Evolutionary conservation across 2,329 filamentous ascomycete species (phyloP).

Genomic region (Penicillium verrucosum): DNA sequence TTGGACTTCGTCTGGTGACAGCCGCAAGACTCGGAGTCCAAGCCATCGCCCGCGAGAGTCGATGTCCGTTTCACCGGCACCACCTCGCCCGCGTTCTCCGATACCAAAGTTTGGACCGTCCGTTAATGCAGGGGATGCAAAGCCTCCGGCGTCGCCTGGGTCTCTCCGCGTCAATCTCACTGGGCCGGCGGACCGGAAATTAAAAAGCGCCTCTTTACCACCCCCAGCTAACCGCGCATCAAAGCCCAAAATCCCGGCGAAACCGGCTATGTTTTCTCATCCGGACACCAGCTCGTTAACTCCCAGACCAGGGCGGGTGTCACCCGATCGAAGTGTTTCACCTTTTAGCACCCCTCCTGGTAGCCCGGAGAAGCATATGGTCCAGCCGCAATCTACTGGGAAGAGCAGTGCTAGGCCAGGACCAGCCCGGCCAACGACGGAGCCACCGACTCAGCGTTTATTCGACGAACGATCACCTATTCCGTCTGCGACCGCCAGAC

Average conservation of each 20-base stretch:
- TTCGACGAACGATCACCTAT: slow-evolving; percentile 30
- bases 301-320: slow-evolving; percentile 24
- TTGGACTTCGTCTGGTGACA: slow-evolving; percentile 61
- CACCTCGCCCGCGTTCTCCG: slow-evolving; percentile 26
- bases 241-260: slow-evolving; percentile 65
- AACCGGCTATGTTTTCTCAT: slow-evolving; percentile 38
- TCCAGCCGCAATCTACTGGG: slow-evolving; percentile 19
- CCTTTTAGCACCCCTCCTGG: slow-evolving; percentile 85
- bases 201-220: slow-evolving; percentile 51
- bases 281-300: slow-evolving; percentile 29
- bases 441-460: slow-evolving; percentile 27
- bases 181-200: slow-evolving; percentile 28
- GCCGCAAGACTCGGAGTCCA: slow-evolving; percentile 44
- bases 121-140: slow-evolving; percentile 16
- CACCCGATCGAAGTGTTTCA: slow-evolving; percentile 55
- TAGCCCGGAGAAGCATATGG: slow-evolving; percentile 61
- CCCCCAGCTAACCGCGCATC: slow-evolving; percentile 78
- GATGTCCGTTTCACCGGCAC: slow-evolving; percentile 21
- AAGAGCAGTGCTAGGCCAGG: slow-evolving; percentile 14
- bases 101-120: slow-evolving; percentile 32
- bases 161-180: slow-evolving; percentile 11
- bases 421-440: slow-evolving; percentile 24
- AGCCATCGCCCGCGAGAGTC: slow-evolving; percentile 26
- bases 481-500: slow-evolving; percentile 11
- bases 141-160: slow-evolving; percentile 23